Evolutionary conservation across 805 yeast species (phyloP).

Genomic region (Candida ulmi): DNA sequence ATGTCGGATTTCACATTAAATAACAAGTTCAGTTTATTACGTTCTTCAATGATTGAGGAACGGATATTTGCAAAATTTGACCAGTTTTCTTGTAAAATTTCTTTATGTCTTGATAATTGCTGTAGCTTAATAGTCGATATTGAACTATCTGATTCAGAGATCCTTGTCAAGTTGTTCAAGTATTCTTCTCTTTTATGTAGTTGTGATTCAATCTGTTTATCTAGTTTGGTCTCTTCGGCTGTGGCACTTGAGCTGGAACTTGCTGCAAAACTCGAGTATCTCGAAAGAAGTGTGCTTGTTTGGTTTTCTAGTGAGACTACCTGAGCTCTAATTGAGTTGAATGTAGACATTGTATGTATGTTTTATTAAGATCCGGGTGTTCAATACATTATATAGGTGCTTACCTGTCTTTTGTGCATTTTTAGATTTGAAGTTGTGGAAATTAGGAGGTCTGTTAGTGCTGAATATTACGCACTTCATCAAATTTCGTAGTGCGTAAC

Average conservation of each 20-base stretch:
- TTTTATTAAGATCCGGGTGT: background rate
- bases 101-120: conserved; percentile 80
- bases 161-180: conserved; percentile 43
- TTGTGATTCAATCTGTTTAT: conserved; percentile 43
- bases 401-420: too few species aligned
- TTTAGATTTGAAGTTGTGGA: too few species aligned
- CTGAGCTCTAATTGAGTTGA: conserved; percentile 63
- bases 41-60: conserved; percentile 58
- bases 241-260: conserved; percentile 43
- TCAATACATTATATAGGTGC: too few species aligned
- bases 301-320: conserved; percentile 67
- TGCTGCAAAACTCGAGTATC: conserved; percentile 49
- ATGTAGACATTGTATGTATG: conserved; percentile 34
- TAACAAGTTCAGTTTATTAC: conserved; percentile 69
- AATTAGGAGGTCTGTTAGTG: too few species aligned
- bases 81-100: conserved; percentile 65
- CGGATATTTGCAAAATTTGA: conserved; percentile 55
- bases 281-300: conserved; percentile 47
- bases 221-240: conserved; percentile 41
- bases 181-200: conserved; percentile 51
- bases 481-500: conserved; percentile 7
- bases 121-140: conserved; percentile 71
- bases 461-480: conserved; percentile 3
- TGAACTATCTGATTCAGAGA: conserved; percentile 49
- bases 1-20: conserved; percentile 77